Evolutionary conservation across 768 basidiomycete species (phyloP), one percentile per base, ranked within the genome.

Genomic region (Serpula lacrymans): DNA sequence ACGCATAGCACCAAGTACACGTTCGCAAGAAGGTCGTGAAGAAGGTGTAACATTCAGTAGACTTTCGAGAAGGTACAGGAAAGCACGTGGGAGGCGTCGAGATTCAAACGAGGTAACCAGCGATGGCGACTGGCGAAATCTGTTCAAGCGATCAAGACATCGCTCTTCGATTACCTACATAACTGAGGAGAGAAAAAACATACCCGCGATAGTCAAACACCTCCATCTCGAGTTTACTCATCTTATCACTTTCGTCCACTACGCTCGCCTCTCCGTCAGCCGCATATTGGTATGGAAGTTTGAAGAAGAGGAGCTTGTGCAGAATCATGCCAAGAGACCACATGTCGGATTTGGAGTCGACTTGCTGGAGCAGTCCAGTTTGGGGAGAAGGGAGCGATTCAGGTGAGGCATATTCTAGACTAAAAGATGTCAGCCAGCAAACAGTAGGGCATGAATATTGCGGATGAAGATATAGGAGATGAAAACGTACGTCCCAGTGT

Each of bases 271-370:
- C 79, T 1, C 77, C 78, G 28, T 74, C 74, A 1, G 80, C 68
- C 1, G 85, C 82, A 48, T 89, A 81, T 13, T 71, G 74, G 54
- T 92, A 97, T 0, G 95, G 94, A 14, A 95, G 63, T 24, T 79
- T 78, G 65, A 97, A 92, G 67, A 96, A 98, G 1, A 95, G 65
- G 46, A 98, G 73, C 53, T 92, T 94, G 68, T 97, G 83, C 13
- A 98, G 71, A 41, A 98, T 89, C 86, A 98, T 92, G 47, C 94
- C 94, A 12, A 98, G 72, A 5, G 89, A 90, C 94, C 95, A 98
- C 82, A 96, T 92, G 57, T 98, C 94, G 4, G 88, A 78, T 54
- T 93, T 93, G 0, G 90, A 89, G 52, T 89, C 85, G 2, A 90
- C 72, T 33, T 86, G 82, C 6, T 68, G 71, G 6, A 88, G 77